Percentiles rank a stretch among this genome's conserved stretches.
These are phyloP conservation scores for Aphanomyces stellatus DNA, from an alignment of 352 stramenopile genomes.

Conservation along the genomic window DNA sequence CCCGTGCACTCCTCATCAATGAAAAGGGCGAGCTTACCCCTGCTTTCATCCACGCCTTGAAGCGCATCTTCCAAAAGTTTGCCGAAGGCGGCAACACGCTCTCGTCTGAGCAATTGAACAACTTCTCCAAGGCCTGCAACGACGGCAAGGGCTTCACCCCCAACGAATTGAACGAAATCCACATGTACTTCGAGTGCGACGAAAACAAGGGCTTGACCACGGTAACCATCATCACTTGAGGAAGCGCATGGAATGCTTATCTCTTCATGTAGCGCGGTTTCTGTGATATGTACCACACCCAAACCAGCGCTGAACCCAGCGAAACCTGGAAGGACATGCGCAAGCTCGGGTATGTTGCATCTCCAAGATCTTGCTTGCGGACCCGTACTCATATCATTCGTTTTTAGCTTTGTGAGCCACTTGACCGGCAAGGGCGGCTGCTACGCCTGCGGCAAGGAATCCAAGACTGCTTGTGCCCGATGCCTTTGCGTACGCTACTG, in stretches of 20 bases:
- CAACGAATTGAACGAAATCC: slow-evolving; percentile 86
- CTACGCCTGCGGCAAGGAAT: slow-evolving; percentile 40
- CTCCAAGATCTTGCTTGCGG: not conserved
- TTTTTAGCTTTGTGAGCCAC: slow-evolving; percentile 2
- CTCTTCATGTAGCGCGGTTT: slow-evolving; percentile 35
- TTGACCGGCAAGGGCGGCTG: slow-evolving; percentile 12
- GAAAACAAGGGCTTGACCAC: slow-evolving; percentile 85
- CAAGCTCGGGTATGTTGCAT: slow-evolving; percentile 80
- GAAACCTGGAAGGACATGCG: slow-evolving; percentile 87
- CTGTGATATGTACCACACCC: slow-evolving; percentile 89
- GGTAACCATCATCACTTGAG: no score
- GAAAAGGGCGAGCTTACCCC: slow-evolving; percentile 17
- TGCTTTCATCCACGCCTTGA: slow-evolving; percentile 14
- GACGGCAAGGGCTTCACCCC: slow-evolving; percentile 82
- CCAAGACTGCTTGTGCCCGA: slow-evolving; percentile 75
- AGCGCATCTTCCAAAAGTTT: slow-evolving; percentile 20
- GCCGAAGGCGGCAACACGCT: slow-evolving; percentile 22
- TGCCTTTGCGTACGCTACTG: slow-evolving; percentile 85
- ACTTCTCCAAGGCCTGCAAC: slow-evolving; percentile 86
- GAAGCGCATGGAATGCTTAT: no score
- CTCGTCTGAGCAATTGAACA: slow-evolving; percentile 78
- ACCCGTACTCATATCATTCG: not conserved
- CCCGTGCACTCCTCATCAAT: slow-evolving; percentile 10
- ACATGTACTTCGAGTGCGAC: slow-evolving; percentile 88
- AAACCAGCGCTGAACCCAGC: slow-evolving; percentile 80